Percentiles rank a stretch among this genome's conserved stretches.
phyloP scores from a whole-genome alignment of 2,329 filamentous ascomycete genomes.

The Penicillium sclerotigenum region DNA sequence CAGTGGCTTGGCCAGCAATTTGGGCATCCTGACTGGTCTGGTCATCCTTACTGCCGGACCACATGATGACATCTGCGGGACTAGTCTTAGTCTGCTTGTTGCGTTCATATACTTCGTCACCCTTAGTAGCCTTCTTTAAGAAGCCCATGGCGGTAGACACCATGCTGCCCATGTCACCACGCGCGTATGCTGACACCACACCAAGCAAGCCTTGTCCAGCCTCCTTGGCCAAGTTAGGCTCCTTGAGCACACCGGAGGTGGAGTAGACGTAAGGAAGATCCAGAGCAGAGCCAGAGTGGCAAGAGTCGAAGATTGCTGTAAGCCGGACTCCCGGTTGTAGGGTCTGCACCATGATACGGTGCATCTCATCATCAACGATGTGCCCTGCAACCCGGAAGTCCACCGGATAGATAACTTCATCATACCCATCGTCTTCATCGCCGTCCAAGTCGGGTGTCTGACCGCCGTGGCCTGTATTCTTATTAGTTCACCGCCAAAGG shows the following conservation, averaged over 20 bases:
- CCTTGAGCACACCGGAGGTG: constrained; percentile 65
- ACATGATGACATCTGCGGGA: constrained; percentile 94
- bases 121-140: constrained; percentile 80
- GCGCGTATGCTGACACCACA: constrained; percentile 72
- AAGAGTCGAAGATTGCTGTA: constrained; percentile 67
- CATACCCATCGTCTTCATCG: constrained; percentile 73
- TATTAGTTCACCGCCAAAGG: constrained; percentile 8
- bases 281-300: constrained; percentile 64
- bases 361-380: constrained; percentile 76
- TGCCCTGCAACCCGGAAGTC: constrained; percentile 68
- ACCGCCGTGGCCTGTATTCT: constrained; percentile 63
- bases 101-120: constrained; percentile 74
- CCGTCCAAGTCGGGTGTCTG: constrained; percentile 71
- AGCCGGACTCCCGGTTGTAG: constrained; percentile 77
- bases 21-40: constrained; percentile 94
- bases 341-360: constrained; percentile 71
- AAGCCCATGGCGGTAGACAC: constrained; percentile 76
- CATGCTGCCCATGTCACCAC: constrained; percentile 79
- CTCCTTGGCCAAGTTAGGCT: constrained; percentile 66
- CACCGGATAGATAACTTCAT: constrained; percentile 76
- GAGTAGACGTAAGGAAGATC: constrained; percentile 67
- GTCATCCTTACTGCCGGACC: constrained; percentile 92
- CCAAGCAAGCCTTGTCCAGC: constrained; percentile 62
- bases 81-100: constrained; percentile 87
- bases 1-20: constrained; percentile 84